Base-by-base conservation (phyloP, 768 basidiomycete species). In the Naematelia aurantialba region DNA sequence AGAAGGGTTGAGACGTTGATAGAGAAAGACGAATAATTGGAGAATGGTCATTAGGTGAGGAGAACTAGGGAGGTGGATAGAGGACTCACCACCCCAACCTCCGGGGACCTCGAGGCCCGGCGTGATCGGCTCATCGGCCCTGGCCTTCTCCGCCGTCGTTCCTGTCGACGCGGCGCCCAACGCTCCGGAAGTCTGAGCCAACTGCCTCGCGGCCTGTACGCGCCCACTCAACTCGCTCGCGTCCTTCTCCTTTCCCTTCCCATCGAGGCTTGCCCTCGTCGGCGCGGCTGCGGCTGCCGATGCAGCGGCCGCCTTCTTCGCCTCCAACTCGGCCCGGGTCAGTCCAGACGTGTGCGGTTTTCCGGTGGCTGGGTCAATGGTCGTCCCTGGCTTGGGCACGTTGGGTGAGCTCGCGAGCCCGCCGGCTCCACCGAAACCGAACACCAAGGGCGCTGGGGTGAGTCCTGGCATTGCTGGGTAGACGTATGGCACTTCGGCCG, bases 131-230 rank as follows among this genome's bases (percentile, higher is more conserved):
- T 56, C 67, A 21, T 27, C 55, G 27, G 49, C 34, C 24, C 39
- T 17, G 21, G 21, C 56, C 21, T 29, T 49, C 48, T 50, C 48
- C 3, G 17, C 26, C 29, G 57, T 47, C 13, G 44, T 4, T 42
- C 48, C n/a, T 22, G 25, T 22, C 31, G 42, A 26, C 52, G 44
- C 49, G 11, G 49, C 19, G 0, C 27, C 47, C 0, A 55, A 27
- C n/a, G 30, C 51, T 0, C 60, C 71, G 8, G 53, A 8, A 17
- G 34, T 39, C 34, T 39, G 34, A 8, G 34, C 59, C 17, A 75
- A 52, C 55, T 75, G 73, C 45, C 45, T 61, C 2, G 73, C 73
- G n/a, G 73, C 73, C 45, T 75, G 74, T 56, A 73, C 72, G 51
- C 72, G 59, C 12, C 74, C 74, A 14, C 53, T 52, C 39, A 75